phyloP scores from a whole-genome alignment of 2,329 filamentous ascomycete species.

The Epicoccum sorghinum region DNA sequence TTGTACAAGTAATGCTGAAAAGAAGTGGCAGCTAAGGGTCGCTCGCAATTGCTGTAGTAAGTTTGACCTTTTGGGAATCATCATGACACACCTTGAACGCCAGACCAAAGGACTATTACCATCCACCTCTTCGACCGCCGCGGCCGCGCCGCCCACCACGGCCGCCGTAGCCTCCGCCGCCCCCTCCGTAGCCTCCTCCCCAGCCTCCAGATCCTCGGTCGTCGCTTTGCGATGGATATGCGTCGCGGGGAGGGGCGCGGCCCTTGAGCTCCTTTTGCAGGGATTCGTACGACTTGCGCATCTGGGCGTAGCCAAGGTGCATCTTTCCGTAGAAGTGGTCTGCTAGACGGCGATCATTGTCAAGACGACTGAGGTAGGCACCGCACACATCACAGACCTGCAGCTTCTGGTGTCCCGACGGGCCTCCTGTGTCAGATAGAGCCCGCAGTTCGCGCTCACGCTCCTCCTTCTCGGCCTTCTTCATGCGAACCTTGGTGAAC shows the following conservation, averaged over 20 bases:
- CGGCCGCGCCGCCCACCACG: conserved; percentile 38
- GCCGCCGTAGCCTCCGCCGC: conserved; percentile 19
- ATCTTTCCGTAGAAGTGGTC: conserved; percentile 99
- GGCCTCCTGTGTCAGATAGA: conserved; percentile 88
- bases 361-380: conserved; percentile 87
- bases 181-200: conserved; percentile 23
- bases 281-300: conserved; percentile 91
- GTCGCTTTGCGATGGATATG: conserved; percentile 28
- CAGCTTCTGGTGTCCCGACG: conserved; percentile 93
- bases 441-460: conserved; percentile 88
- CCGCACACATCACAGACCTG: conserved; percentile 99
- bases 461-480: conserved; percentile 80
- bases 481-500: conserved; percentile 81
- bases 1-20: conserved; percentile 33
- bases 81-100: conserved; percentile 48
- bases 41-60: conserved; percentile 39
- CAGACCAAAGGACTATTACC: conserved; percentile 34
- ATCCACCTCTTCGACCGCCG: conserved; percentile 35
- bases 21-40: conserved; percentile 25
- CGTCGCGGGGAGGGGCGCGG: conserved; percentile 63
- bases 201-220: conserved; percentile 32
- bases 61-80: conserved; percentile 37
- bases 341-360: conserved; percentile 91
- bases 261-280: conserved; percentile 86
- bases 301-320: conserved; percentile 97